Evolutionary conservation across 257 asterid genomes (phyloP), one percentile per base, ranked within the genome.

Genomic region (Linaria vulgaris): DNA sequence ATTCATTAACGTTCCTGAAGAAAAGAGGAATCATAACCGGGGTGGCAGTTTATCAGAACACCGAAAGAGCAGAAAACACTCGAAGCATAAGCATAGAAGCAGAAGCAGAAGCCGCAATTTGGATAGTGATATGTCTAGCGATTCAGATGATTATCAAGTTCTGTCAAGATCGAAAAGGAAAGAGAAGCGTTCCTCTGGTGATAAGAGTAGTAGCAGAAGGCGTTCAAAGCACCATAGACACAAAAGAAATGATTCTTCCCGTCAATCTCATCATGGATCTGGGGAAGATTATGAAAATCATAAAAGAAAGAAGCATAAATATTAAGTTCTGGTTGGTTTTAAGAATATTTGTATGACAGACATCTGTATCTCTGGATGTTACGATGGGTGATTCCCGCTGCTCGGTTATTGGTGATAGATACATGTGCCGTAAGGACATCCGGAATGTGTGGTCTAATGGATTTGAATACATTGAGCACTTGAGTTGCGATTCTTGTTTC

Each of bases 201-300:
- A 78, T 43, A 84, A 78, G 75, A 79, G 86, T 66, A 76, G 95
- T 71, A 79, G 86, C 70, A 76, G 78, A 72, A 86, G 77, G 63
- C 94, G 67, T 56, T 76, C 95, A 22, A 89, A 86, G 83, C 94
- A 87, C 73, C 80, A 61, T 61, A 88, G 83, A 67, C 87, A 82
- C 71, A 77, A 79, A 64, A 69, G 83, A 67, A 77, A 79, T 66
- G 90, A 81, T 53, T 80, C 95, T 52, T 74, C 87, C 27, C 68
- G 74, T 56, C 81, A 79, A 78, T 84, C 94, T 58, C 83, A 67
- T 60, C 82, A 71, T 56, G 68, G 83, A 64, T 85, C 94, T 34
- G 79, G 70, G 43, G 80, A 63, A 78, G 83, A 75, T 23, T 70
- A 67, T n/a, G 73, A 80, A 49, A 77, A 72, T 24, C 59, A 49